Base-by-base conservation (phyloP, 257 asterid genomes). In the Solanum piurae region DNA sequence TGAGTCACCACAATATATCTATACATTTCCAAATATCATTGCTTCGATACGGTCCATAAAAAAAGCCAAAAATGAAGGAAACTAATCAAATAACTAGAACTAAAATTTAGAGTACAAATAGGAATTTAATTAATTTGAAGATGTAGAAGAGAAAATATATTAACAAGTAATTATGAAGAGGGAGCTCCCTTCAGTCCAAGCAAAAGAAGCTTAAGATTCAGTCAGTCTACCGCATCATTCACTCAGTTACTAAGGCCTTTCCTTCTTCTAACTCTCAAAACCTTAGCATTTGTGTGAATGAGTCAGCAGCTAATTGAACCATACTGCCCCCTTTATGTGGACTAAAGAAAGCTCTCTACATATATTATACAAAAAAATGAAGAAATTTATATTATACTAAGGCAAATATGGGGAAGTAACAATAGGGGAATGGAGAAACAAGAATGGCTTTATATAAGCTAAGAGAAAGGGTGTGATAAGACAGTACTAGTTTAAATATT, bases 131-230 rank as follows among this genome's bases (percentile, higher is more conserved):
- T 16, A 16, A 52, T 52, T 52, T 18, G 62, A 52, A 52, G 62
- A 52, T 52, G 18, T 52, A 52, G 9, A 52, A 52, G 3, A 16
- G n/a, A 16, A 52, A 52, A 18, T 18, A 18, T 52, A 52, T 52
- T 52, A 52, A 29, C 8, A 40, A 9, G 9, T 64, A 34, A 46
- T 1, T 16, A 71, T 29, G 6, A 80, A 46, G 86, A 95, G 98
- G 98, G 99, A 96, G 99, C 99, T 96, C 99, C 99, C 99, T 96
- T 96, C 99, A 96, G 99, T 96, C 98, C 99, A 96, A 96, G 94
- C 88, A 94, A 92, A 93, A 95, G 89, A 95, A 90, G 94, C 89
- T 86, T 90, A 92, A 88, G 94, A 91, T 92, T 73, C 98, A 93
- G 62, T 83, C 89, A 94, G 93, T 92, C 98, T 94, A 95, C 95